Conservation (phyloP, 164 flowering plant species). For the Vitis labrusca region DNA sequence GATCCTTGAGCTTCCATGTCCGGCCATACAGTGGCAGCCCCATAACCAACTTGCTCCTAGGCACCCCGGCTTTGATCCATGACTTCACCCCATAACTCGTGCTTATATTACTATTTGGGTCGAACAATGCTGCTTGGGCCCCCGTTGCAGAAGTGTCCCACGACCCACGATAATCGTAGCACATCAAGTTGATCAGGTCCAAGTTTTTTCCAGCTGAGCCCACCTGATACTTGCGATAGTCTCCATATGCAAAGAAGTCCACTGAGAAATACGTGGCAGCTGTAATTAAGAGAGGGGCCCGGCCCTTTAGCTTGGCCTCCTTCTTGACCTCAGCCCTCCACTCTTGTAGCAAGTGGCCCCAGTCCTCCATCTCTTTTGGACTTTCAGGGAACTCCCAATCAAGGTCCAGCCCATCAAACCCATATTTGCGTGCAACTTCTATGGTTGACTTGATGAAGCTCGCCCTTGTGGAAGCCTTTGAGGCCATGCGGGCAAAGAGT, state of each 20-base stretch:
- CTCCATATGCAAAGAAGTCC: conserved; percentile 9
- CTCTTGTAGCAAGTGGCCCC: conserved; percentile 25
- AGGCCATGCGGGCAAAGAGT: conserved; percentile 37
- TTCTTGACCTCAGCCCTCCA: conserved; percentile 40
- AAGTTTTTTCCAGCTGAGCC: conserved; percentile 29
- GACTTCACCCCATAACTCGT: conserved; percentile 45
- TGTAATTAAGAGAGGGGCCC: conserved; percentile 41
- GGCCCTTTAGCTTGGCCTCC: conserved; percentile 28
- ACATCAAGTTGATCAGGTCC: conserved; percentile 59
- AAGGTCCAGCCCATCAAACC: conserved; percentile 54
- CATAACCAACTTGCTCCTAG: conserved; percentile 40
- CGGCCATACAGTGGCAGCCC: conserved; percentile 57
- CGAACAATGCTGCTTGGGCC: conserved; percentile 53
- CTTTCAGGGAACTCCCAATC: conserved; percentile 32
- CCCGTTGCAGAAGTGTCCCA: conserved; percentile 40
- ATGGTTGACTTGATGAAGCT: conserved; percentile 42
- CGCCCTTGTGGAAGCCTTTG: conserved; percentile 18
- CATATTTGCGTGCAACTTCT: conserved; percentile 35
- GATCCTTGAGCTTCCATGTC: conserved; percentile 51
- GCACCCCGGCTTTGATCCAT: conserved; percentile 48
- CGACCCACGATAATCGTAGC: conserved; percentile 48
- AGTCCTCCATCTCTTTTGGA: conserved; percentile 39
- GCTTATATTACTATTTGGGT: conserved; percentile 35
- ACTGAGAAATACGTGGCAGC: conserved; percentile 57
- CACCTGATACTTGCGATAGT: conserved; percentile 28